Evolutionary conservation across 495 filamentous ascomycete genomes (phyloP), one percentile per base, ranked within the genome.

Genomic region (Coniosporium apollinis): DNA sequence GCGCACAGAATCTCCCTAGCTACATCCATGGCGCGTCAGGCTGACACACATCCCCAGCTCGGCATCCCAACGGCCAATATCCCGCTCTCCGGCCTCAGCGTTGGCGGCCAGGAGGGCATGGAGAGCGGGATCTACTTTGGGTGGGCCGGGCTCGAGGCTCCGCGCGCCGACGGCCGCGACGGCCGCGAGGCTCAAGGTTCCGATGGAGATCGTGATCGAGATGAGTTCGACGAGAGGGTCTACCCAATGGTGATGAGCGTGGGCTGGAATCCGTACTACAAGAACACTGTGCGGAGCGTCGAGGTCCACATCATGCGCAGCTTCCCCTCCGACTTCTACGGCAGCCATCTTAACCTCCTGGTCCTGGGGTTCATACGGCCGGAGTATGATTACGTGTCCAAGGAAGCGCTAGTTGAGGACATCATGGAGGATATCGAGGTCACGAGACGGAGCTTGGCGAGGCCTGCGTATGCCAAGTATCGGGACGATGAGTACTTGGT

Each of bases 1-100:
- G n/a, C n/a, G n/a, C 24, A 7, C 24, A 31, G 26, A 11, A 9
- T 30, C 21, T 36, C 15, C 16, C n/a, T 7, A 30, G 9, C 15
- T 32, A 35, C 35, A 19, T 22, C 14, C 20, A 36, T 24, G 7
- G 11, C 16, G 8, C 10, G 11, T 16, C 33, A 34, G 31, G 32
- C 34, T 44, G 33, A 34, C 2, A 34, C 10, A 42, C 19, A 5
- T 41, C 16, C 17, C 24, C 46, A 82, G 67, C 75, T 97, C 39
- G 84, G 87, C 37, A 94, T 96, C 56, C 89, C 89, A 2, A 97
- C 89, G 0, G 89, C 89, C 47, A 97, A 97, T 61, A 86, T 97
- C 43, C 85, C 89, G 26, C 65, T 92, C 37, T 74, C 77, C 36
- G 73, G 72, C 6, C 57, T 81, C 22, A 48, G 41, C 21, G 67